phyloP scores from a whole-genome alignment of 2,329 filamentous ascomycete genomes.

The Dryadomyces quercus-mongolicae region DNA sequence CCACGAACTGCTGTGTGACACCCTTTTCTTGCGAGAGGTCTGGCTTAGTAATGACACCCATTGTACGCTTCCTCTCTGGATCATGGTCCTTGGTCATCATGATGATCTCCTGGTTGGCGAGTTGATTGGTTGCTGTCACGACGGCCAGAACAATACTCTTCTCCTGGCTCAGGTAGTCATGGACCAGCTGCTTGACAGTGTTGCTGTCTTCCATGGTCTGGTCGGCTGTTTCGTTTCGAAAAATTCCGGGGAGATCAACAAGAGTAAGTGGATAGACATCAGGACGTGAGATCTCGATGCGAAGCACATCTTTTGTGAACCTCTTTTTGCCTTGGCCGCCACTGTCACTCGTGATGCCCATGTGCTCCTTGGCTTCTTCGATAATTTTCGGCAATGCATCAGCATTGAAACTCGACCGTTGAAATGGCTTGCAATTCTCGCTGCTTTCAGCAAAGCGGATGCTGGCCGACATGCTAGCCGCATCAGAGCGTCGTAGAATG shows the following conservation, averaged over 20 bases:
- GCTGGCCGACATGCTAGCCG: conserved; percentile 22
- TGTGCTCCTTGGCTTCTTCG: conserved; percentile 27
- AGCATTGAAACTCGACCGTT: conserved; percentile 2
- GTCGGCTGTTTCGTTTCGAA: conserved; percentile 31
- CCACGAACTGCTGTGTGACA: conserved; percentile 25
- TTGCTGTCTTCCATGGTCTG: conserved; percentile 31
- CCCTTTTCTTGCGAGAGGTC: conserved; percentile 28
- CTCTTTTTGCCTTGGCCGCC: neutral
- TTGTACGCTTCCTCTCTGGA: conserved; percentile 26
- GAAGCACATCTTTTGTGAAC: conserved; percentile 35
- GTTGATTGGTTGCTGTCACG: conserved; percentile 42
- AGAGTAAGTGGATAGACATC: conserved; percentile 40
- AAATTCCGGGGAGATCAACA: conserved; percentile 46
- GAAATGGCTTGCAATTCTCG: conserved; percentile 3
- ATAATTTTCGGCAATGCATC: conserved; percentile 22
- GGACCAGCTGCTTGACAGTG: conserved; percentile 33
- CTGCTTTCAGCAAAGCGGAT: conserved; percentile 21
- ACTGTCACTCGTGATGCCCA: conserved; percentile 29
- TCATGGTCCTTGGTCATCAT: conserved; percentile 29
- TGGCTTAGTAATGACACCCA: conserved; percentile 47
- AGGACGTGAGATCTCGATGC: conserved; percentile 34
- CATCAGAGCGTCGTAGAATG: conserved; percentile 34
- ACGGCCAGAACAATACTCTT: conserved; percentile 50
- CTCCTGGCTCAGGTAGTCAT: conserved; percentile 41
- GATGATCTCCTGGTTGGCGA: conserved; percentile 45